Base-by-base conservation (phyloP, 2,329 filamentous ascomycete species). In the Ascosphaera apis region DNA sequence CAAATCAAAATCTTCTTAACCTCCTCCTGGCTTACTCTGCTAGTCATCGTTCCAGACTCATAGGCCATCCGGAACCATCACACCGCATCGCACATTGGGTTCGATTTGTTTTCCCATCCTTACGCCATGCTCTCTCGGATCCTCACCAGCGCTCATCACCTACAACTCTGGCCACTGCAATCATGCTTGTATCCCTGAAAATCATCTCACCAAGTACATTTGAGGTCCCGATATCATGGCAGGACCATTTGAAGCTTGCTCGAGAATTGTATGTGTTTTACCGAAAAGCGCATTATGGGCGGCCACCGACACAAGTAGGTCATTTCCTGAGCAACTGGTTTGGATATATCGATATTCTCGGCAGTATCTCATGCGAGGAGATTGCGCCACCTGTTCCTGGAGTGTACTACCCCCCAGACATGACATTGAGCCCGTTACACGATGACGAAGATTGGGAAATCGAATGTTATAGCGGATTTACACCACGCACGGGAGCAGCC, bases 251-350 rank as follows among this genome's bases (percentile, higher is more conserved):
- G 1, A 69, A 70, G 38, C 68, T 82, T 36, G 80, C 81, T 1
- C 69, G 81, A 2, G 68, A 76, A 45, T 69, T 91, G 44, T 83
- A 86, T 45, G 61, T 72, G 11, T 66, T 71, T 3, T 69, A 77
- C 4, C 65, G 66, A 30, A 69, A 71, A 15, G 63, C 70, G 7
- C 63, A 67, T 36, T 55, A 65, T 66, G 43, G 53, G 54, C 54
- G 46, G 63, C 57, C 44, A 53, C 62, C 37, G 47, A 65, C 47
- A 63, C 73, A 47, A 61, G 69, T 47, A 62, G 79, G 37, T 65
- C 73, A 76, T 36, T 88, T 91, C 48, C 63, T 88, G 7, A 74
- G 70, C 44, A 71, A 77, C 39, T 91, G 81, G 81, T 76, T 88
- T 43, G 76, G 76, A 1, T 88, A 88, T 53, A 65, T 91, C 15